Evolutionary conservation across 2,329 filamentous ascomycete species (phyloP).

Genomic region (Aphanoascus verrucosus): DNA sequence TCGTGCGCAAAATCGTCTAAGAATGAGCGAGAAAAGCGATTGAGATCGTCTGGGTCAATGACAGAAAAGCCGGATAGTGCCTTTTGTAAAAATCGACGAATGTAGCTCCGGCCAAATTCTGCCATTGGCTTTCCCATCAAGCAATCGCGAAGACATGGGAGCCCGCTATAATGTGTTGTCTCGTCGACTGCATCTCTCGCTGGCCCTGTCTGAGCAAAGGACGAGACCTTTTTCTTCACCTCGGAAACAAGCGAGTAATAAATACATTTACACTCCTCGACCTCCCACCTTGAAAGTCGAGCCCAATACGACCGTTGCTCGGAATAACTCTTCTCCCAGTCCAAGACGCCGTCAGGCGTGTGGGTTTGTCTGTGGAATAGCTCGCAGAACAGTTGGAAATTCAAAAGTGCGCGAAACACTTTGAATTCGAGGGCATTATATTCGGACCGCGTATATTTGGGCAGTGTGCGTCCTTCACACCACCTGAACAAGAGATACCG

Average conservation of each 20-base stretch:
- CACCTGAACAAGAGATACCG: background rate
- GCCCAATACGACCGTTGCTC: slow-evolving; percentile 6
- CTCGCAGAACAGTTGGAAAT: slow-evolving; percentile 4
- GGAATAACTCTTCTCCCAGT: slow-evolving; percentile 1
- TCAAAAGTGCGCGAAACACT: background rate
- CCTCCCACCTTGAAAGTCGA: slow-evolving; percentile 1
- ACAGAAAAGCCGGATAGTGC: background rate
- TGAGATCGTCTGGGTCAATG: background rate
- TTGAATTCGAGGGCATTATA: background rate
- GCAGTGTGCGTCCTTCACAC: background rate
- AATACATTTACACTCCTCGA: slow-evolving; percentile 9
- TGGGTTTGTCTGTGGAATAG: background rate
- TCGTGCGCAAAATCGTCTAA: background rate
- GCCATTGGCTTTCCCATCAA: background rate
- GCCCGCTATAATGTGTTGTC: background rate
- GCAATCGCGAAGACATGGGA: background rate
- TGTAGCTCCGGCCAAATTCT: background rate
- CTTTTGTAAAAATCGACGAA: background rate
- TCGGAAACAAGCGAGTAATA: slow-evolving; percentile 3
- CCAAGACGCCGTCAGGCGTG: background rate
- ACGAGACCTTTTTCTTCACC: background rate
- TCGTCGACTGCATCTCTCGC: background rate
- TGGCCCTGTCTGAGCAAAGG: background rate
- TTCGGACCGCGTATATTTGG: background rate
- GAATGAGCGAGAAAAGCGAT: background rate